Base-by-base conservation (phyloP, 2,329 filamentous ascomycete species). In the Calycina herbarum region DNA sequence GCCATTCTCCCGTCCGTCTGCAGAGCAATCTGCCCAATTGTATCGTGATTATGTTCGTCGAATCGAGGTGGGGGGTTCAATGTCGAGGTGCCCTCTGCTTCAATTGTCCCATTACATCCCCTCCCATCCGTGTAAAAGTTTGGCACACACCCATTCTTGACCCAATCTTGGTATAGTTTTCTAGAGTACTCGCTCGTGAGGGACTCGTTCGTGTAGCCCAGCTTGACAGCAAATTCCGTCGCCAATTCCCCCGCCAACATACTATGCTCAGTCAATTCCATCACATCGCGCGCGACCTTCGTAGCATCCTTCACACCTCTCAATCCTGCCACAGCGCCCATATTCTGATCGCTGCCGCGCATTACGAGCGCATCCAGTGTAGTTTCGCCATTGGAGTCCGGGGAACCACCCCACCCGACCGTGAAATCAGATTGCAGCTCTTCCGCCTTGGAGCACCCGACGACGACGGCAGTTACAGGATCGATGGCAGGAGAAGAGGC, bases 31-130 rank as follows among this genome's bases (percentile, higher is more conserved):
- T 60, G 58, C 31, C 58, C 58, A 27, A 60, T 60, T 27, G 58
- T 60, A 45, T 60, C 58, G 35, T 60, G 58, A 13, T 60, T 60
- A 60, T 60, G 58, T 42, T 60, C 58, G n/a, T 60, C 35, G 2
- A 60, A n/a, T n/a, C 13, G 33, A 38, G 20, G 58, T 60, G 29
- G 45, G 13, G n/a, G 6, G 3, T 27, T 20, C 6, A 2, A 2
- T 27, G 7, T 15, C 45, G 20, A 11, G 3, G 13, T 51, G 7
- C 45, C 20, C 20, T 13, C 45, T 5, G 3, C 45, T 4, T 51
- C 45, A 51, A 51, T 24, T 24, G 20, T 24, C 20, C 45, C 20
- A 24, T 51, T 10, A 13, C 45, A 51, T 2, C 45, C n/a, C 45
- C 45, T 27, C 20, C 45, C 20, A 24, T 51, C 45, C 7, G 45